Evolutionary conservation across 2,329 filamentous ascomycete genomes (phyloP).

Genomic region (Phyllosticta paracitricarpa): DNA sequence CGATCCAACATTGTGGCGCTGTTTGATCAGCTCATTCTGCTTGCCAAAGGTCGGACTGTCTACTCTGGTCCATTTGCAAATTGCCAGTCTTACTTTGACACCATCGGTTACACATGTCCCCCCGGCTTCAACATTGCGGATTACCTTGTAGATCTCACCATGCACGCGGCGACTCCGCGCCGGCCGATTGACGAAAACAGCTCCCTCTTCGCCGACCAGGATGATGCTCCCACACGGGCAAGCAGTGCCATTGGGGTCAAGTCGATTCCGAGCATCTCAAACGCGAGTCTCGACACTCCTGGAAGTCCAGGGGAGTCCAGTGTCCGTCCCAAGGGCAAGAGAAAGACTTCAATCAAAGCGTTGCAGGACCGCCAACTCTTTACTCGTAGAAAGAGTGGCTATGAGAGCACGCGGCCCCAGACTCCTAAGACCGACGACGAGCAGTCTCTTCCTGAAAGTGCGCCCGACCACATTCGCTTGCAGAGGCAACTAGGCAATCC

Average conservation of each 20-base stretch:
- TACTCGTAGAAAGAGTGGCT: conserved; percentile 60
- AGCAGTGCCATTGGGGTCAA: conserved; percentile 85
- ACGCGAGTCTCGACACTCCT: conserved; percentile 54
- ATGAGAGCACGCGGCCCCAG: conserved; percentile 33
- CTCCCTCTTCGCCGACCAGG: conserved; percentile 49
- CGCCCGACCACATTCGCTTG: conserved; percentile 44
- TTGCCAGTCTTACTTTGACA: conserved; percentile 88
- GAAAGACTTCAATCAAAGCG: conserved; percentile 70
- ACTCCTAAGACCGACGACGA: conserved; percentile 58
- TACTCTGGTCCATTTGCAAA: conserved; percentile 84
- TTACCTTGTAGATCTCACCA: conserved; percentile 92
- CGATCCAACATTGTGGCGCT: conserved; percentile 96
- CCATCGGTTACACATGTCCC: conserved; percentile 84
- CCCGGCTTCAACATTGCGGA: conserved; percentile 98
- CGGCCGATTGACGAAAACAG: conserved; percentile 47
- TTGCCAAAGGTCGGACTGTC: conserved; percentile 81
- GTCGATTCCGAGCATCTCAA: conserved; percentile 77
- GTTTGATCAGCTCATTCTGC: conserved; percentile 85
- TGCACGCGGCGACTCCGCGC: conserved; percentile 67
- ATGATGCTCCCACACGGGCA: conserved; percentile 60
- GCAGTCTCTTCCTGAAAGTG: conserved; percentile 37
- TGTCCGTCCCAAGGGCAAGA: conserved; percentile 56
- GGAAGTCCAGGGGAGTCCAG: conserved; percentile 45
- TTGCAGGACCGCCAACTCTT: conserved; percentile 87
- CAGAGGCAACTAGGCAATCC: conserved; percentile 44